Base-by-base conservation (phyloP, 2,329 filamentous ascomycete species). In the Nigrospora oryzae region DNA sequence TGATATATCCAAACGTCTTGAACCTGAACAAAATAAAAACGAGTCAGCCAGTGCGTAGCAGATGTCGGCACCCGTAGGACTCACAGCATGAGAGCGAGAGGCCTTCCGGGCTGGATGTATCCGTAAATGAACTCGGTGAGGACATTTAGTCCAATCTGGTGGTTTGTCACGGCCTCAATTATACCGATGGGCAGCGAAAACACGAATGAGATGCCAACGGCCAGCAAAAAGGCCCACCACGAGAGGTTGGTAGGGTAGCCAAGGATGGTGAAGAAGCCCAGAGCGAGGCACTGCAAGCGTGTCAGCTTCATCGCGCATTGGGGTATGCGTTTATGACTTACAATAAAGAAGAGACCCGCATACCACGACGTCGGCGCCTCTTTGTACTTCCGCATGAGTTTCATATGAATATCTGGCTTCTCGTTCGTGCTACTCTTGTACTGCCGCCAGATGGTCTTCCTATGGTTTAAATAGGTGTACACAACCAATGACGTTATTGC, bases 61-160 rank as follows among this genome's bases (percentile, higher is more conserved):
- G 4, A 17, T 28, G 2, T 17, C 13, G 3, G 13, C 14, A 19
- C 13, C 34, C 10, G 5, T 11, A 8, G 6, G 17, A 56, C 68
- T 52, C 58, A 85, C 67, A 88, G 71, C 84, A 89, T 89, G 49
- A 88, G 75, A 0, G 81, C 84, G 44, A 89, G 65, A 0, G 85
- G 84, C 6, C 76, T 68, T 3, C 85, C 85, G 0, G 84, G 84
- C 50, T 86, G 82, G 54, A 89, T 84, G 55, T 89, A 89, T 1
- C 85, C 85, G 47, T 81, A 79, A 4, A 89, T 67, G 51, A 88
- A 86, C 63, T 87, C 84, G 1, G 83, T 86, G 49, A 89, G 66
- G 23, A 89, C 83, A 50, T 89, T 89, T 33, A 89, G 67, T 2
- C 82, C 83, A 34, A 87, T 81, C 66, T 86, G 68, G 59, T 83